Evolutionary conservation across 139 green algal genomes (phyloP), one percentile per base, ranked within the genome.

Genomic region (Chlamydomonas incerta): DNA sequence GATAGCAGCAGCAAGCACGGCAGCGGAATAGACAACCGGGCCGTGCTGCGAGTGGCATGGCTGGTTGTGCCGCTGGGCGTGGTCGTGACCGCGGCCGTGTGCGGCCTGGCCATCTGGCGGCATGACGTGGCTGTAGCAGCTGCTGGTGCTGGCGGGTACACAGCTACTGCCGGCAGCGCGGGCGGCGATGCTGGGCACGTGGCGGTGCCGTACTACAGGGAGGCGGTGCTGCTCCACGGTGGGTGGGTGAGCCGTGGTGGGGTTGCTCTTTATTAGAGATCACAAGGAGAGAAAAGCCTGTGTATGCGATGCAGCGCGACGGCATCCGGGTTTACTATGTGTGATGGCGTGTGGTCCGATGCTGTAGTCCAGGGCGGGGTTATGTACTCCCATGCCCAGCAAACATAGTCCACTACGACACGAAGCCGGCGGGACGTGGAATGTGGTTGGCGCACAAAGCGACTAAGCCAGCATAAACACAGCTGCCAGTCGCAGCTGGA

Each of bases 141-240:
- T 65, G 20, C 85, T 41, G 52, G 33, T 31, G 73, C 52, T 11
- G 73, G 35, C 29, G 34, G n/a, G n/a, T n/a, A n/a, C n/a, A n/a
- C 37, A 41, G 73, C 57, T 8, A 77, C 62, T 35, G 57, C 69
- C 17, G 37, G n/a, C 23, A 74, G 31, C n/a, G 65, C 37, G 23
- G 35, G 65, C 26, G 67, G 24, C 35, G 72, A 76, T 18, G 71
- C 52, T 62, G 28, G 41, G 28, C 69, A 47, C 13, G 31, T 10
- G 5, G 77, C 34, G 29, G 77, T 83, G 77, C 77, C 77, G 37
- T 83, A 83, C 9, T 96, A 96, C 66, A 52, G 80, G 5, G 81
- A 86, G 13, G 93, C 90, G 17, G 89, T 96, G 1, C 28, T 91
- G 2, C 86, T 95, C 72, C 92, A 96, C 81, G 89, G 87, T 94